Conservation (phyloP, 106 monocot genomes). For the Allium cepa region DNA sequence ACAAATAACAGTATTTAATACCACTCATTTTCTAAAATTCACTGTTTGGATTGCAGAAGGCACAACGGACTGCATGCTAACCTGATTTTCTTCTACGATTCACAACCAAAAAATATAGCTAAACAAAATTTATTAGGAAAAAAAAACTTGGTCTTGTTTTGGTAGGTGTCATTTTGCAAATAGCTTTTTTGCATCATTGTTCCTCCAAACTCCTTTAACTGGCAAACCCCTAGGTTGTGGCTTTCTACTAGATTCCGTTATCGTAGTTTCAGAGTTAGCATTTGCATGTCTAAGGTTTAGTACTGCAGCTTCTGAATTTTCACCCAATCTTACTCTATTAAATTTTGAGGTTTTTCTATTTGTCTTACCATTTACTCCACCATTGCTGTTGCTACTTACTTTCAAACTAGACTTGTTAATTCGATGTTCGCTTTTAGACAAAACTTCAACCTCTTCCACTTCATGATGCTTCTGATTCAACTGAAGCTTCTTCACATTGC, state of each 20-base stretch:
- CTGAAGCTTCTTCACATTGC: constrained; percentile 60
- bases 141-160: no score
- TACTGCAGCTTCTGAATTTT: constrained; percentile 37
- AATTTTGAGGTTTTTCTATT: constrained; percentile 60
- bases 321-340: constrained; percentile 61
- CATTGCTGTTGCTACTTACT: constrained; percentile 10
- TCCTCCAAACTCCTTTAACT: constrained; percentile 66
- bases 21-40: no score
- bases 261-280: constrained; percentile 17
- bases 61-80: no score
- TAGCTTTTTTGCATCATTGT: constrained; percentile 58
- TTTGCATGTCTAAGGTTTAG: constrained; percentile 21
- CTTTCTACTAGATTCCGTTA: constrained; percentile 4
- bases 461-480: constrained; percentile 22
- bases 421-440: constrained; percentile 85
- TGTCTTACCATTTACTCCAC: constrained; percentile 29
- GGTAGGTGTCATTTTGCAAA: constrained; percentile 6
- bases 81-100: no score
- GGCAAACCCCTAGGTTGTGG: constrained; percentile 9
- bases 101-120: no score
- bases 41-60: no score
- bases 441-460: constrained; percentile 40
- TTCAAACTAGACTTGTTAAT: neutral
- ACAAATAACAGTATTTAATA: no score
- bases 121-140: no score